Evolutionary conservation across 305 asterid genomes (phyloP).

Genomic region (Plantago lanceolata): DNA sequence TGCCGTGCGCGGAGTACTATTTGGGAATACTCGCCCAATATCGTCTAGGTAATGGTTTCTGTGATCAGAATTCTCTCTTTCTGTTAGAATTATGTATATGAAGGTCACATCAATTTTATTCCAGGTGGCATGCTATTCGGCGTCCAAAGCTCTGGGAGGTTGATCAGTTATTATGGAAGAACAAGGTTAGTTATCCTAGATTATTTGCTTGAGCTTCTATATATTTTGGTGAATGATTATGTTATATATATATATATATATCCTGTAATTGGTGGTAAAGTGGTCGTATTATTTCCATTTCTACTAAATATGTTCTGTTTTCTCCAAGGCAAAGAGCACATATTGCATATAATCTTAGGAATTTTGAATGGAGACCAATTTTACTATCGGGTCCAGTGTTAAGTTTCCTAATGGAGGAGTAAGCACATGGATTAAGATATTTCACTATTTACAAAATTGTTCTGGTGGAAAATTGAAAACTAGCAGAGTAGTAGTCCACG

Average conservation of each 20-base stretch:
- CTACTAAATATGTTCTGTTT: constrained; percentile 14
- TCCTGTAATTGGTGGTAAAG: constrained; percentile 5
- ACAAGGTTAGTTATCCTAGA: constrained; percentile 45
- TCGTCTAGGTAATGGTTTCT: constrained; percentile 61
- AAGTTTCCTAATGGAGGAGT: not conserved
- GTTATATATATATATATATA: no score
- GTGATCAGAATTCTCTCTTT: constrained; percentile 13
- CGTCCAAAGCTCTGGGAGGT: constrained; percentile 83
- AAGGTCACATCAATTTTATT: constrained; percentile 26
- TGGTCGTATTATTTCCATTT: constrained; percentile 8
- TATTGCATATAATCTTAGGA: not conserved
- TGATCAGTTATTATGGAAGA: constrained; percentile 56
- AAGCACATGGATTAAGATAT: not conserved
- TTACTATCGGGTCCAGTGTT: not conserved
- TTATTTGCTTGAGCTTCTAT: constrained; percentile 5
- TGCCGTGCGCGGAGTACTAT: constrained; percentile 82
- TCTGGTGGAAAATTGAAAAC: no score
- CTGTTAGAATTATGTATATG: constrained; percentile 19
- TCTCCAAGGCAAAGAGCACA: constrained; percentile 2
- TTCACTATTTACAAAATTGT: no score
- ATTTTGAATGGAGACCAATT: not conserved
- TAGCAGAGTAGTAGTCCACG: no score
- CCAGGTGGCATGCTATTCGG: constrained; percentile 96
- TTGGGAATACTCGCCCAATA: constrained; percentile 64
- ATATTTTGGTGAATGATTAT: not conserved